phyloP scores from a whole-genome alignment of 805 yeast genomes.

The Cyberlindnera maclurae region DNA sequence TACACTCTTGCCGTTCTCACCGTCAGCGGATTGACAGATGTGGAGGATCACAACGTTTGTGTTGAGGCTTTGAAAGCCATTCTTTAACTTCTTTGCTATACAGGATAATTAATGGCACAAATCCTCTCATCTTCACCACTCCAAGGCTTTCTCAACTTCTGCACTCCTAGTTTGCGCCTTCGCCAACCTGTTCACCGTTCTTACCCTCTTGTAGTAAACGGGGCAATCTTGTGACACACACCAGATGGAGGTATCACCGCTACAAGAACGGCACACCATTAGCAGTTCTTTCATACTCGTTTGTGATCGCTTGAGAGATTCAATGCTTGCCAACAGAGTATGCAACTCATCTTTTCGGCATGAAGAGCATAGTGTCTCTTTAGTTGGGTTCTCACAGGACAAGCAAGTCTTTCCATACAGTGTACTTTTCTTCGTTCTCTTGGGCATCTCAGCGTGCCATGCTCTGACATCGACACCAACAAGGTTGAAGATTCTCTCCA shows the following conservation, averaged over 20 bases:
- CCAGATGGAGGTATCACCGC: conserved; percentile 26
- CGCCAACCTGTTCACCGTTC: conserved; percentile 28
- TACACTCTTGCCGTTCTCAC: conserved; percentile 42
- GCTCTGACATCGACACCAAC: conserved; percentile 71
- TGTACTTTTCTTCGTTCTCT: conserved; percentile 17
- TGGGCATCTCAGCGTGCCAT: conserved; percentile 75
- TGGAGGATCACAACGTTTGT: conserved; percentile 47
- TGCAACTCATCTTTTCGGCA: conserved; percentile 31
- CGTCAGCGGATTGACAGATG: conserved; percentile 49
- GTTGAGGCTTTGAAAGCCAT: conserved; percentile 21
- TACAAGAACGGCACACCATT: conserved; percentile 31
- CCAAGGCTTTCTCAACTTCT: conserved; percentile 3
- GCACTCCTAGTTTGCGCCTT: conserved; percentile 12
- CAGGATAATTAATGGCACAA: too few relatives aligned
- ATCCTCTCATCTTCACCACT: conserved; percentile 7
- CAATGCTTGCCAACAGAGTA: conserved; percentile 28
- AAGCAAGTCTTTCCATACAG: conserved; percentile 27
- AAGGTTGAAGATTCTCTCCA: conserved; percentile 74
- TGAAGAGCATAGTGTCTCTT: conserved; percentile 26
- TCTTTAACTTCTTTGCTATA: neutral
- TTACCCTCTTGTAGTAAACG: conserved; percentile 47
- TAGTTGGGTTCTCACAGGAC: conserved; percentile 15
- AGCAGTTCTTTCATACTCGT: conserved; percentile 23
- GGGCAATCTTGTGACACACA: conserved; percentile 66
- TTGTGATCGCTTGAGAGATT: conserved; percentile 24